Base-by-base conservation (phyloP, 2,329 filamentous ascomycete species). In the Aspergillus piperis region DNA sequence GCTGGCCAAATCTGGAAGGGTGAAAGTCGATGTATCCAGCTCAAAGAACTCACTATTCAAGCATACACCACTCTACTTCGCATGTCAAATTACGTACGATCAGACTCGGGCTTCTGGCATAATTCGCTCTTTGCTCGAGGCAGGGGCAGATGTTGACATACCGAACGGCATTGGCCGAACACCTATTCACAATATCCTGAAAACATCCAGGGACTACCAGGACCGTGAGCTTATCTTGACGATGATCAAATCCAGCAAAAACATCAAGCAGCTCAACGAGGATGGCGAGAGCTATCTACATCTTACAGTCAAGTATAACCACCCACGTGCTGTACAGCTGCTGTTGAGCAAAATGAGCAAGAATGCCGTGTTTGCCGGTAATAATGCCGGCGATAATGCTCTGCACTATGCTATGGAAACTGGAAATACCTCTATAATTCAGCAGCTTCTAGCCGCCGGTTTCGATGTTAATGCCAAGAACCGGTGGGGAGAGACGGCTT, bases 81-180 rank as follows among this genome's bases (percentile, higher is more conserved):
- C 25, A 25, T 25, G 25, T 25, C 25, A 25, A 7, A 25, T 25
- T 8, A 25, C 25, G 25, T 7, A 25, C 25, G 25, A 25, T 25
- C 25, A 25, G 25, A 25, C 8, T 25, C 2, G 25, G 25, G 25
- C 25, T 25, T 25, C 25, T 7, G 7, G 7, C 25, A 25, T 25
- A 25, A 25, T 47, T 4, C 39, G 25, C 4, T 17, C 25, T 4
- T 55, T 55, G 5, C 8, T 55, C 23, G 19, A 53, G 10, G 54
- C 59, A 19, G 19, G 41, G 6, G 56, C 61, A 41, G 51, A 63
- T 39, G 59, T 63, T 4, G 59, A 63, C 38, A 48, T 62, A n/a
- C 19, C 57, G 23, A 21, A 64, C 23, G 38, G 44, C 5, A n/a
- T 11, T 36, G 53, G 53, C 4, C 21, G 41, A 2, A 55, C 53